A percentile compares a stretch with the other conserved stretches of the same genome.
Evolutionary conservation across 2,329 filamentous ascomycete species (phyloP).

Genomic region (Ceratocystiopsis sp.): DNA sequence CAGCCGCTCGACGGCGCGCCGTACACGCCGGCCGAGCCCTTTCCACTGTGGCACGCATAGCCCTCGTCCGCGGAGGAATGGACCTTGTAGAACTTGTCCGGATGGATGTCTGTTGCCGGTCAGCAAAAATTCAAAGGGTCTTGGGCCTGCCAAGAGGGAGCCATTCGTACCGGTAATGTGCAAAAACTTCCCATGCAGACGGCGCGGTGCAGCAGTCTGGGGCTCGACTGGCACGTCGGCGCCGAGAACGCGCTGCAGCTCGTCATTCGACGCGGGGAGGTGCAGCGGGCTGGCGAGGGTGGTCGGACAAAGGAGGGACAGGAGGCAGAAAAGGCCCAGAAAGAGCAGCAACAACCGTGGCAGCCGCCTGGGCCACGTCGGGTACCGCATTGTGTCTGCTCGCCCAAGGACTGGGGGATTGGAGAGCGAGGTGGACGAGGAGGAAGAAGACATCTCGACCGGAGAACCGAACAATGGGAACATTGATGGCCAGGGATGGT

Average conservation of each 20-base stretch:
- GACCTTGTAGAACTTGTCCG: conserved; percentile 70
- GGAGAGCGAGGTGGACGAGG: too few relatives aligned
- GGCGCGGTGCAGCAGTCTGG: conserved; percentile 16
- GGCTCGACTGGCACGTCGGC: conserved; percentile 3
- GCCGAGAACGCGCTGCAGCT: conserved; percentile 9
- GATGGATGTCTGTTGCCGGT: conserved; percentile 58
- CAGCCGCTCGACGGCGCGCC: conserved; percentile 79
- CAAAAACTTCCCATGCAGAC: conserved; percentile 59
- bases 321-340: neutral
- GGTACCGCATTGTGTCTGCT: too few relatives aligned
- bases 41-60: conserved; percentile 60
- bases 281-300: conserved; percentile 14
- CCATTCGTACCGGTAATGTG: conserved; percentile 62
- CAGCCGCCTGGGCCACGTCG: too few relatives aligned
- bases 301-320: conserved; percentile 13
- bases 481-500: too few relatives aligned
- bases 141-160: neutral
- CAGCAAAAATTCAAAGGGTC: neutral
- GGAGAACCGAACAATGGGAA: too few relatives aligned
- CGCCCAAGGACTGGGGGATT: too few relatives aligned
- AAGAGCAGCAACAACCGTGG: too few relatives aligned
- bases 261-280: neutral
- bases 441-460: too few relatives aligned
- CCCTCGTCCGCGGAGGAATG: conserved; percentile 54
- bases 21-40: conserved; percentile 62